These are phyloP conservation scores for Nymphaea thermarum DNA, from an alignment of 164 flowering plant genomes.

Conservation along the genomic window DNA sequence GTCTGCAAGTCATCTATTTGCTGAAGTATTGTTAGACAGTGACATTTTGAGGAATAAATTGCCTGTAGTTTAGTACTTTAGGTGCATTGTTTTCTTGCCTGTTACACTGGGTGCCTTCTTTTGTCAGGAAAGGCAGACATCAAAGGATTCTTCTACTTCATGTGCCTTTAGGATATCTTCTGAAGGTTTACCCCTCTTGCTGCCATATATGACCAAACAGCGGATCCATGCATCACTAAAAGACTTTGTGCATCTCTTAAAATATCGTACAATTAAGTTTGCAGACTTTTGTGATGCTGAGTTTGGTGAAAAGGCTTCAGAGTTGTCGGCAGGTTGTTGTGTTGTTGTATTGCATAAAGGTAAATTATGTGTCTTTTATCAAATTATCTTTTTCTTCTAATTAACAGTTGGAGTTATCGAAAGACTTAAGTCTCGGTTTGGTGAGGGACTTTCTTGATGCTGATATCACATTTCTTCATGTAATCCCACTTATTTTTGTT, in stretches of 20 bases:
- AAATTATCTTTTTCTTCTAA: not conserved
- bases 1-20: too few relatives aligned
- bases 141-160: constrained; percentile 58
- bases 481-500: not conserved
- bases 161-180: constrained; percentile 87
- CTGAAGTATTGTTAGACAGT: too few relatives aligned
- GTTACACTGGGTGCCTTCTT: not conserved
- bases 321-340: constrained; percentile 66
- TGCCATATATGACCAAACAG: constrained; percentile 86
- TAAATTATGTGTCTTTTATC: constrained; percentile 7
- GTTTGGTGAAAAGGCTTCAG: constrained; percentile 57
- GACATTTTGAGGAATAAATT: too few relatives aligned
- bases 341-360: constrained; percentile 60
- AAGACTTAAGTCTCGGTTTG: not conserved
- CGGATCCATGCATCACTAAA: constrained; percentile 38
- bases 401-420: not conserved
- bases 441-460: not conserved
- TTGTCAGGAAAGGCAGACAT: constrained; percentile 77
- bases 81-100: not conserved
- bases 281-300: constrained; percentile 66
- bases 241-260: constrained; percentile 86
- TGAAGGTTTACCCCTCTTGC: constrained; percentile 86
- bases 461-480: not conserved
- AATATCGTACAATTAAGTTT: constrained; percentile 59
- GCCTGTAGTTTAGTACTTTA: too few relatives aligned